Evolutionary conservation across 1,139 yeast species (phyloP), one percentile per base, ranked within the genome.

Genomic region (Sugiyamaella castrensis): DNA sequence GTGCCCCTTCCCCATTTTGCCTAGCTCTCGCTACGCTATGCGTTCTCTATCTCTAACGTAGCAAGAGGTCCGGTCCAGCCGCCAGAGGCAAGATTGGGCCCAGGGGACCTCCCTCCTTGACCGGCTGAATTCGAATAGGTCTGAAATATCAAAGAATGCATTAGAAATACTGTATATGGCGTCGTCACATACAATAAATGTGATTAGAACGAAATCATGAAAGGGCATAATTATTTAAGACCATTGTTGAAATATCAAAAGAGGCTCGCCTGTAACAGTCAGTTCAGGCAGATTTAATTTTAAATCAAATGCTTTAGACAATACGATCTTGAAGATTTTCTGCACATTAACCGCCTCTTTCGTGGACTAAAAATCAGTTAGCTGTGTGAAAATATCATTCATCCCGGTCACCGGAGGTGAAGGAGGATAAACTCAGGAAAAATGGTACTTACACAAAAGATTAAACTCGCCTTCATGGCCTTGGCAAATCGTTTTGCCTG

Each of bases 341-440:
- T 92, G 98, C 13, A 92, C 88, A 61, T 92, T 92, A 57, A 94
- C 88, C 2, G 96, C 87, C 61, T 88, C 94, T 57, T 92, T 82
- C 0, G 98, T 88, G 8, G 98, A 91, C 24, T 19, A 19, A 19
- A 19, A 19, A 19, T 19, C 5, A 19, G 24, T 19, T 19, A 19
- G 24, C 24, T 19, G n/a, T n/a, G n/a, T n/a, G n/a, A n/a, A n/a
- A n/a, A n/a, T n/a, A n/a, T n/a, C n/a, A n/a, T n/a, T n/a, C n/a
- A n/a, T n/a, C n/a, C n/a, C n/a, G n/a, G n/a, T n/a, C n/a, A n/a
- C n/a, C n/a, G n/a, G n/a, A n/a, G n/a, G n/a, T n/a, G n/a, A n/a
- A n/a, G n/a, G n/a, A n/a, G n/a, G n/a, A n/a, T n/a, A n/a, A n/a
- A n/a, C n/a, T n/a, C n/a, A n/a, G n/a, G n/a, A n/a, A n/a, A n/a